Conservation (phyloP, 345 rosid species). For the Trapa bicornis region DNA sequence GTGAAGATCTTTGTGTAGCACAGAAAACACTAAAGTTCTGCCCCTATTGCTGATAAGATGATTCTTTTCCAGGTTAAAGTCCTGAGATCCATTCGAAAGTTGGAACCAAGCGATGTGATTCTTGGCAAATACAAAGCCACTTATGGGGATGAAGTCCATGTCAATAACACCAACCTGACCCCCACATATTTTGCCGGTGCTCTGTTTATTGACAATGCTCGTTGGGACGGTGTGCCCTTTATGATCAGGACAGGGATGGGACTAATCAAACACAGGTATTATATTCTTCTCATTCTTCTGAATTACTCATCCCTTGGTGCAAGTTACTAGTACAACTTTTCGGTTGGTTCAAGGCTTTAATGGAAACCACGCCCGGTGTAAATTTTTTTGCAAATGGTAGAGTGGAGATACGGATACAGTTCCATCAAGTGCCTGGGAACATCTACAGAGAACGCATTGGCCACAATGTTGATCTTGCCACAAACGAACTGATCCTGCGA, state of each 20-base stretch:
- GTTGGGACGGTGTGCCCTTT: slow-evolving; percentile 85
- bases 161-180: slow-evolving; percentile 23
- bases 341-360: not conserved
- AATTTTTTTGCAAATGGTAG: slow-evolving; percentile 17
- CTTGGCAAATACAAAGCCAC: slow-evolving; percentile 65
- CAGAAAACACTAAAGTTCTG: not conserved
- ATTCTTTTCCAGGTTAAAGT: slow-evolving; percentile 50
- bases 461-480: slow-evolving; percentile 33
- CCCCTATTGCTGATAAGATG: not conserved
- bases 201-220: slow-evolving; percentile 61
- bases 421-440: slow-evolving; percentile 59
- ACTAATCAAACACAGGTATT: slow-evolving; percentile 60
- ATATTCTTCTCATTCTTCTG: not conserved
- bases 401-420: slow-evolving; percentile 62
- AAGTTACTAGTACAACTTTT: too few relatives aligned
- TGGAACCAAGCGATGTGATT: slow-evolving; percentile 44
- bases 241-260: slow-evolving; percentile 57
- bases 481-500: slow-evolving; percentile 54
- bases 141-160: slow-evolving; percentile 27
- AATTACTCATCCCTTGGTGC: not conserved
- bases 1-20: not conserved
- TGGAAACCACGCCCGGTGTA: not conserved
- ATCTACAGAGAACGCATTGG: slow-evolving; percentile 46
- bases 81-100: slow-evolving; percentile 44
- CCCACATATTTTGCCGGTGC: slow-evolving; percentile 69